Conservation (phyloP, 1,139 yeast species). For the Yamadazyma blattariae region DNA sequence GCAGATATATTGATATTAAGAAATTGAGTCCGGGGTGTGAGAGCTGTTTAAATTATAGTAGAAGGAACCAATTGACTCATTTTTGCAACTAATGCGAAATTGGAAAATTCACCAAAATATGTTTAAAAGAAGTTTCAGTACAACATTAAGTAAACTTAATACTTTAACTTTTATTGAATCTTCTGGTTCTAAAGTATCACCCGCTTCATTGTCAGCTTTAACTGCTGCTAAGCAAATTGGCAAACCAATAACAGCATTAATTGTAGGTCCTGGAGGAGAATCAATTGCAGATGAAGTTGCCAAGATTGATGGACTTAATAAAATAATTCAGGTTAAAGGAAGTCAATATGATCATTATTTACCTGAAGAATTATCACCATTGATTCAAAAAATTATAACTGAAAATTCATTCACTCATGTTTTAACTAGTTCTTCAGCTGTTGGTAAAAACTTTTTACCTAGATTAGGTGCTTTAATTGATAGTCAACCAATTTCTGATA, state of each 20-base stretch:
- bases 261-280: conserved; percentile 54
- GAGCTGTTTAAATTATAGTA: no score
- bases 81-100: neutral
- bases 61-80: no score
- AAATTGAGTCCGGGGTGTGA: no score
- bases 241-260: conserved; percentile 60
- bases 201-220: conserved; percentile 66
- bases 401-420: conserved; percentile 56
- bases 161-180: conserved; percentile 79
- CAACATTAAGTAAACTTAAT: conserved; percentile 23
- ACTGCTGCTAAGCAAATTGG: conserved; percentile 65
- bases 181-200: conserved; percentile 47
- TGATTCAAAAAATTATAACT: conserved; percentile 47
- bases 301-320: conserved; percentile 37
- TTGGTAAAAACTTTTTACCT: conserved; percentile 85
- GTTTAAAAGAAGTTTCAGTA: conserved; percentile 30
- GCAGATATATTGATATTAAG: no score
- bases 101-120: neutral
- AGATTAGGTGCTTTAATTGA: conserved; percentile 84
- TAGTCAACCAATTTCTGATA: conserved; percentile 84
- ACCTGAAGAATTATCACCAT: conserved; percentile 67
- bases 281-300: conserved; percentile 36
- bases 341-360: conserved; percentile 52
- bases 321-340: conserved; percentile 51
- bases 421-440: conserved; percentile 77